phyloP scores from a whole-genome alignment of 139 green algal species.

The Closterium sp. region DNA sequence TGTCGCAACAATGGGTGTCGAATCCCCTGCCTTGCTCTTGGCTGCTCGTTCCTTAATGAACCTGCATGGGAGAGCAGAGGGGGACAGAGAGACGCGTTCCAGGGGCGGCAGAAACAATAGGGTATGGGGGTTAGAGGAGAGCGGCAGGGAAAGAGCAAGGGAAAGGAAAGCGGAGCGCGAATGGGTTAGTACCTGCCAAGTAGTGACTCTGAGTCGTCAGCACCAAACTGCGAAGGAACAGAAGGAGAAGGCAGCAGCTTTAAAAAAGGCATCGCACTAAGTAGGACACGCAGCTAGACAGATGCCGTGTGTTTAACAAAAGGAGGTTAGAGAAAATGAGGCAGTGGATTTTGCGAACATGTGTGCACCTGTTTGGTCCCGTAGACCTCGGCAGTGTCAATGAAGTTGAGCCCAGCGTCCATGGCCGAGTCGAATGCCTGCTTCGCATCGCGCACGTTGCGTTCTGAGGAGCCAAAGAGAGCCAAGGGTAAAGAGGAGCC shows the following conservation, averaged over 20 bases:
- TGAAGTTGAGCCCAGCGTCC: slow-evolving; percentile 34
- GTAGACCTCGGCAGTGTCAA: slow-evolving; percentile 43
- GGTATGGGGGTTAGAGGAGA: neutral
- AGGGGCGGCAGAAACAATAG: neutral
- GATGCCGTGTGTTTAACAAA: slow-evolving; percentile 36
- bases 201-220: slow-evolving; percentile 46
- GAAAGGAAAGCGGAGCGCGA: neutral
- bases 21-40: slow-evolving; percentile 16
- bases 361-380: slow-evolving; percentile 10
- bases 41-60: slow-evolving; percentile 41
- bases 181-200: slow-evolving; percentile 21
- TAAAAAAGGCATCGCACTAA: neutral
- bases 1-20: slow-evolving; percentile 26
- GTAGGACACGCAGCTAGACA: slow-evolving; percentile 35
- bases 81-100: neutral
- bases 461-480: neutral
- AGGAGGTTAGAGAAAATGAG: neutral
- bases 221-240: slow-evolving; percentile 22
- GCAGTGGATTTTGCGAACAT: neutral
- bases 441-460: slow-evolving; percentile 34
- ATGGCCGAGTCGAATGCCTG: slow-evolving; percentile 30
- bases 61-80: neutral
- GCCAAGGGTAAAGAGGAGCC: no score
- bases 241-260: neutral
- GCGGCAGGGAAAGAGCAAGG: neutral